Percentiles rank a stretch among this genome's conserved stretches.
These are phyloP conservation scores for Talaromyces proteolyticus DNA, from an alignment of 495 filamentous ascomycete species.

Conservation along the genomic window DNA sequence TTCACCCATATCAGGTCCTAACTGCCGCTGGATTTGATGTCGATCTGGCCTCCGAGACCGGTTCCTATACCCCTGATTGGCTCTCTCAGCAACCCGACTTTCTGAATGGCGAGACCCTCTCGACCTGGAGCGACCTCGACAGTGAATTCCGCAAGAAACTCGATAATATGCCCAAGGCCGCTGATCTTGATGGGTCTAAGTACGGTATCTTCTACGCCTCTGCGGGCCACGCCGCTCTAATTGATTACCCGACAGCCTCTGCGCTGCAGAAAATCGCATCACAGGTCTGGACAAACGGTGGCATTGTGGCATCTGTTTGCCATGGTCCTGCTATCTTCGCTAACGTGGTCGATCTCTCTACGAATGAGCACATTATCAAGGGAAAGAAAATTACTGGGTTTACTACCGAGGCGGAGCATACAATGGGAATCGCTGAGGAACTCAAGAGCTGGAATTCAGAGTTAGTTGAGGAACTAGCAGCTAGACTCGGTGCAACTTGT, in stretches of 20 bases:
- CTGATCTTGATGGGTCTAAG: conserved; percentile 21
- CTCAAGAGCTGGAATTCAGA: conserved; percentile 27
- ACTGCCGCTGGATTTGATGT: conserved; percentile 40
- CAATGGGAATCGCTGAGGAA: conserved; percentile 27
- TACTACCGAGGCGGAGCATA: conserved; percentile 34
- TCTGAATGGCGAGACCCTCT: conserved; percentile 26
- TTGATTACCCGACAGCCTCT: conserved; percentile 37
- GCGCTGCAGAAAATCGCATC: conserved; percentile 31
- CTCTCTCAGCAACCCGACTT: conserved; percentile 36
- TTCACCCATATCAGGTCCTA: conserved; percentile 42
- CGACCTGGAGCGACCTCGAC: conserved; percentile 29
- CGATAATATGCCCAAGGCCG: conserved; percentile 27
- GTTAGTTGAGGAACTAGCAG: conserved; percentile 29
- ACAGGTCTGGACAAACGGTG: conserved; percentile 31
- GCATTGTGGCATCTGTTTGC: conserved; percentile 30
- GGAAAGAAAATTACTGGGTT: conserved; percentile 39
- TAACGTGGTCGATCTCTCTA: conserved; percentile 26
- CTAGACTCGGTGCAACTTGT: conserved; percentile 30
- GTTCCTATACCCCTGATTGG: conserved; percentile 37
- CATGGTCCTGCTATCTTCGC: conserved; percentile 41
- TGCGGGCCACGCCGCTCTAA: conserved; percentile 37
- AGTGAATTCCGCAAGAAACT: conserved; percentile 36
- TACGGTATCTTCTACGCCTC: conserved; percentile 40
- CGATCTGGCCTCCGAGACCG: conserved; percentile 40
- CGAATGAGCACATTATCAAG: conserved; percentile 32